Conservation (phyloP, 2,329 filamentous ascomycete genomes). For the Elsinoe batatas region DNA sequence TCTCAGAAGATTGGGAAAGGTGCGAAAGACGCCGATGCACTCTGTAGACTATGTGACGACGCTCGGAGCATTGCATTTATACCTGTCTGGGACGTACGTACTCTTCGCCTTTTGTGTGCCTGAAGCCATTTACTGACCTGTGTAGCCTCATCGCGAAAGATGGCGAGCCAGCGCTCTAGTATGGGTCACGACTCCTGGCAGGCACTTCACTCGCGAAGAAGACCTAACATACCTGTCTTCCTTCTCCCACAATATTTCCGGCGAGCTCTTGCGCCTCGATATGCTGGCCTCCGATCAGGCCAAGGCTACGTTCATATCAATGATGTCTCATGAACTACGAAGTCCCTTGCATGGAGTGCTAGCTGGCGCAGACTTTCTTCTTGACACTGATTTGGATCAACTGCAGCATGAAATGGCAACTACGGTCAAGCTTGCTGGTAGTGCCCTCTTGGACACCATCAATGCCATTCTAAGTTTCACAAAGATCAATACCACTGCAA, state of each 20-base stretch:
- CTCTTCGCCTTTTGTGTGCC: no score
- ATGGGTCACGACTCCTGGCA: conserved; percentile 33
- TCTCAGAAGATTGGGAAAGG: no score
- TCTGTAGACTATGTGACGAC: conserved; percentile 28
- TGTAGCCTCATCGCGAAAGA: conserved; percentile 6
- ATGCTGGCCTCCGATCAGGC: conserved; percentile 34
- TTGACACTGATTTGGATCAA: conserved; percentile 32
- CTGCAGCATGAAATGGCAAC: conserved; percentile 35
- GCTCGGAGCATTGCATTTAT: conserved; percentile 41
- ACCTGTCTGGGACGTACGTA: conserved; percentile 44
- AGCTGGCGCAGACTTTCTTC: conserved; percentile 42
- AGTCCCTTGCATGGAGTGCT: conserved; percentile 40
- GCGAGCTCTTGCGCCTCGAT: conserved; percentile 29
- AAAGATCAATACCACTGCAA: conserved; percentile 38
- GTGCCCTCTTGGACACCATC: conserved; percentile 42
- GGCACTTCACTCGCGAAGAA: conserved; percentile 27
- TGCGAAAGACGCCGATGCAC: conserved; percentile 5
- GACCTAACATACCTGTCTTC: conserved; percentile 30
- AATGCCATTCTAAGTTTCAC: conserved; percentile 34
- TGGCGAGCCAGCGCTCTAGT: conserved; percentile 22
- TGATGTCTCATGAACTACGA: conserved; percentile 43
- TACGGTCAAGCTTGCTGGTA: conserved; percentile 40
- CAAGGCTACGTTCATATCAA: conserved; percentile 43
- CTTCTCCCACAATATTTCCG: conserved; percentile 32
- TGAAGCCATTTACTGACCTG: no score